Evolutionary conservation across 176 grass and related monocot species (phyloP), one percentile per base, ranked within the genome.

Genomic region (Neostapfia colusana): DNA sequence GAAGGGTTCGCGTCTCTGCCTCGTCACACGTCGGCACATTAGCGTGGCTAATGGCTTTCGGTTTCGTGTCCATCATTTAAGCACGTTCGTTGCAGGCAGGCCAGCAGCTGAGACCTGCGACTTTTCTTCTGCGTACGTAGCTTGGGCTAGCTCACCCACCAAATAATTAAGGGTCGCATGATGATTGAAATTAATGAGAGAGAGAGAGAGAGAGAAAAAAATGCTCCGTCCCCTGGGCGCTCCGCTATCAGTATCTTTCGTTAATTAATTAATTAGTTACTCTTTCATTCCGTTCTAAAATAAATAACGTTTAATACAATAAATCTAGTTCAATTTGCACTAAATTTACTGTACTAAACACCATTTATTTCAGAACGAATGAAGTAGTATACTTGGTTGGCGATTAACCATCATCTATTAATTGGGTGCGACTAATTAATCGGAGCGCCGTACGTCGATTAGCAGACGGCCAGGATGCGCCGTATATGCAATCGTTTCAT

Each of bases 1-100:
- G 57, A 61, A 76, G 79, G 63, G 85, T 87, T 87, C 77, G 84
- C 53, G 80, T 34, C 72, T 88, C 55, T 88, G 87, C 87, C 87
- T 85, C 51, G 53, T 87, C 64, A 51, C 65, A 83, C 87, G 76
- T 90, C 83, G 83, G 62, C 90, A 77, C 73, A 57, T 66, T 83
- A 74, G 79, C 79, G 73, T 76, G 56, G 24, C 67, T 85, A 81
- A 81, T 68, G 73, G 73, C 74, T 82, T 88, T 62, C n/a, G 79
- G 89, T 75, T 72, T 80, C 80, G 86, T 54, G 63, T 13, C 77
- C 80, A 66, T 81, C 51, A 74, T 89, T 89, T 89, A 85, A 83
- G 86, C 86, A 88, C 75, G 78, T 70, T 67, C 75, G 78, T 70
- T 67, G 13, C 51, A 5, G 42, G 21, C 72, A 14, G 41, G 28